Base-by-base conservation (phyloP, 2,329 filamentous ascomycete species). In the Cryphonectria nitschkei region DNA sequence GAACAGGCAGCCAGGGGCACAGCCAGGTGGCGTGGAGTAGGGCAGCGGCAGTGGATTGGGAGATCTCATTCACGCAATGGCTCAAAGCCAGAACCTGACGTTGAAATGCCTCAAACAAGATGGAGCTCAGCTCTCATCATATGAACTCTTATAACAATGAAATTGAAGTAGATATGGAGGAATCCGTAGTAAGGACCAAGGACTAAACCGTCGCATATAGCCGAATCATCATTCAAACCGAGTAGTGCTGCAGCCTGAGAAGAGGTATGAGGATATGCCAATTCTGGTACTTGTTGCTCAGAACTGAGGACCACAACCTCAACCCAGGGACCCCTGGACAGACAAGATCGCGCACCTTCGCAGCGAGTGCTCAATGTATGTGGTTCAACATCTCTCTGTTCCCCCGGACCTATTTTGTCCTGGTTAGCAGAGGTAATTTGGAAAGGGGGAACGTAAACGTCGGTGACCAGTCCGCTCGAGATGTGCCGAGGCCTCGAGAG, bases 361-460 rank as follows among this genome's bases (percentile, higher is more conserved):
- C 22, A 11, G 22, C 2, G 8, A 9, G n/a, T 65, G 43, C 54
- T n/a, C 29, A 66, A 19, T 34, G 34, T 13, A 66, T 66, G 22
- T 66, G 64, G 32, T 26, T 54, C 46, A 66, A 19, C 46, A 54
- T 39, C n/a, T 22, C 64, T 56, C 64, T 54, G 46, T 66, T 66
- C 32, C 26, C 56, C 32, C 64, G 46, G 19, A 66, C 64, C 64
- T 66, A 1, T 54, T 52, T 54, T 29, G 16, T 32, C 26, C 14
- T 3, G 11, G 39, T 63, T 46, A 63, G 61, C 13, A 32, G 89
- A 65, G 72, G 75, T 75, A 62, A 68, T 71, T 11, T 43, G 8
- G 39, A 46, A 14, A 46, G 13, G 34, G 5, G 19, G 22, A n/a
- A 19, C 16, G 22, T n/a, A 19, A 4, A 61, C 16, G 9, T 60